Base-by-base conservation (phyloP, 2,329 filamentous ascomycete genomes). In the Phialemonium atrogriseum region DNA sequence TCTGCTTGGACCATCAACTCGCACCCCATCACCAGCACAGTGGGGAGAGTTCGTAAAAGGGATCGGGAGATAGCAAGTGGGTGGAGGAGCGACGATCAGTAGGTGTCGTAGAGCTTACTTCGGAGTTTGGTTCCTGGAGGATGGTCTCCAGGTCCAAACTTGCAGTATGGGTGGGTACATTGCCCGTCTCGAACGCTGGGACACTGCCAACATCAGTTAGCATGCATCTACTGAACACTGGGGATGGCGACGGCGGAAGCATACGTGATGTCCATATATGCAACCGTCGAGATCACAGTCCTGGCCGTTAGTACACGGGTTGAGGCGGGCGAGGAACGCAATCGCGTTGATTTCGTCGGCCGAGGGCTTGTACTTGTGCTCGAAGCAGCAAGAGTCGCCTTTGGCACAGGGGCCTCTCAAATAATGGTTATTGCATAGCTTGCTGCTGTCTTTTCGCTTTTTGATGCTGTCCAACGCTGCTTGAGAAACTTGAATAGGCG, bases 341-440 rank as follows among this genome's bases (percentile, higher is more conserved):
- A 79, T 70, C 3, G 71, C 73, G 21, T 62, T 62, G 31, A 70
- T 54, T 45, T 79, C 73, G 4, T 76, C 71, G 14, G 59, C 52
- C 5, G 58, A 65, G 3, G 68, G 62, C 39, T 59, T 65, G 44
- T 75, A 68, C 27, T 66, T 56, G 49, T 79, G 74, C 36, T 70
- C 67, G 43, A 76, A 79, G 30, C 54, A 58, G 51, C 74, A 79
- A 5, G 59, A 55, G n/a, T 64, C 57, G 8, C 61, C 62, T 42
- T 74, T 77, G 28, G 58, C 48, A 42, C 74, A 79, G 1, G 66
- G 66, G 0, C 71, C 72, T 12, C 70, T 61, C 18, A 79, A 60
- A 44, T 73, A 77, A 44, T 75, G 70, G 29, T 73, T 73, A 48
- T 78, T 78, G 58, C 74, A 79, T 7, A 77, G 54, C 50, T 77